These are phyloP conservation scores for Citrus australasica DNA, from an alignment of 345 rosid species.

Conservation along the genomic window DNA sequence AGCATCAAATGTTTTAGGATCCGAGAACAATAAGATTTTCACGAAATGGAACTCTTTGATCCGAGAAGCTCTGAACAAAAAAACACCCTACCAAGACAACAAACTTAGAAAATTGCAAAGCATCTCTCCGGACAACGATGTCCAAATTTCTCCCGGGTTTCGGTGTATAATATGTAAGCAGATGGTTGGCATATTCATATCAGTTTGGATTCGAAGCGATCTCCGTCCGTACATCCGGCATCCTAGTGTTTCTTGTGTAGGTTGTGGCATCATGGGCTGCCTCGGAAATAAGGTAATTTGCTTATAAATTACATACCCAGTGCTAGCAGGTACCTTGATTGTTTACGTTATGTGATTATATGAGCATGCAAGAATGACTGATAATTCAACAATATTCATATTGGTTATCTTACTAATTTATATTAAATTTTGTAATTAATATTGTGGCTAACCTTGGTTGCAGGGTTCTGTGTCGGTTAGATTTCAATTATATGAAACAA, in stretches of 20 bases:
- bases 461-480: conserved; percentile 85
- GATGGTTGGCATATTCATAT: conserved; percentile 74
- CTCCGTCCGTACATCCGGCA: conserved; percentile 45
- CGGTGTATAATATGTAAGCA: conserved; percentile 66
- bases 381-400: too few relatives aligned
- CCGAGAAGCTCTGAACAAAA: conserved; percentile 51
- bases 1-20: conserved; percentile 59
- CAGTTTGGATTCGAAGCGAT: conserved; percentile 63
- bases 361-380: background rate
- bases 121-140: conserved; percentile 15
- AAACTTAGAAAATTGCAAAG: background rate
- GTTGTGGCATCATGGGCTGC: conserved; percentile 83
- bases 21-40: conserved; percentile 45
- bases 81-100: background rate
- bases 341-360: background rate
- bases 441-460: background rate
- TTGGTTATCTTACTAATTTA: background rate
- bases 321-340: too few relatives aligned
- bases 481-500: conserved; percentile 64
- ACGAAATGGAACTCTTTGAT: conserved; percentile 70
- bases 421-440: background rate
- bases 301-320: too few relatives aligned
- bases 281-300: conserved; percentile 68
- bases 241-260: conserved; percentile 70
- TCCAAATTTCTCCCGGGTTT: conserved; percentile 25